Base-by-base conservation (phyloP, 2,329 filamentous ascomycete genomes). In the Cadophora malorum region DNA sequence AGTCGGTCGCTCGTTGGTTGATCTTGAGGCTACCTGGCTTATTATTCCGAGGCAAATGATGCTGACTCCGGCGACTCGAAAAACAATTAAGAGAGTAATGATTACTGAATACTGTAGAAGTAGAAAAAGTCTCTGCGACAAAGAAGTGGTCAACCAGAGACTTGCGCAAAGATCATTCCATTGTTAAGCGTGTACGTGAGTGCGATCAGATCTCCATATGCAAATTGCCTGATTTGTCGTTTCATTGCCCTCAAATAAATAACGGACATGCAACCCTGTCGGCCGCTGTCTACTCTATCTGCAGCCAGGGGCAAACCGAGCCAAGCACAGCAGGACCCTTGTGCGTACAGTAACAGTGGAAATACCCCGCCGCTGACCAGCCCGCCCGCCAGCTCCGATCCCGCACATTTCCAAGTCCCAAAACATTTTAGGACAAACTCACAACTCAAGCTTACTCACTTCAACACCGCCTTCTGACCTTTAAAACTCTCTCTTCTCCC, bases 211-310 rank as follows among this genome's bases (percentile, higher is more conserved):
- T 58, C 33, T 49, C 35, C 8, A 47, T 12, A 28, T 49, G 19
- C 23, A 9, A 21, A 61, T 64, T 66, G 60, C 49, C 68, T 67
- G 67, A 69, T 66, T 50, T 47, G 62, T 69, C 62, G 67, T 67
- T 67, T 65, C 61, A 67, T 31, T 53, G 49, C 50, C 63, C 66
- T 53, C 45, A 56, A 64, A 61, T 63, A 63, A 65, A 62, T 31
- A 21, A 31, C n/a, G 45, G 28, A 41, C 19, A 49, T 33, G 9
- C 5, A 52, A 50, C 49, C 56, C 35, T 59, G 56, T 59, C 35
- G 56, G 33, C 31, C 56, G 56, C 35, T 58, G 19, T 49, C 60
- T 35, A 33, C 35, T 49, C 60, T 35, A 33, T 50, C 60, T 63
- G 60, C 41, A 63, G 33, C 55, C 31, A 58, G 33, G 55, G 55